A percentile compares a stretch with the other conserved stretches of the same genome.
Evolutionary conservation across 495 filamentous ascomycete genomes (phyloP).

Genomic region (Viridothelium virens): DNA sequence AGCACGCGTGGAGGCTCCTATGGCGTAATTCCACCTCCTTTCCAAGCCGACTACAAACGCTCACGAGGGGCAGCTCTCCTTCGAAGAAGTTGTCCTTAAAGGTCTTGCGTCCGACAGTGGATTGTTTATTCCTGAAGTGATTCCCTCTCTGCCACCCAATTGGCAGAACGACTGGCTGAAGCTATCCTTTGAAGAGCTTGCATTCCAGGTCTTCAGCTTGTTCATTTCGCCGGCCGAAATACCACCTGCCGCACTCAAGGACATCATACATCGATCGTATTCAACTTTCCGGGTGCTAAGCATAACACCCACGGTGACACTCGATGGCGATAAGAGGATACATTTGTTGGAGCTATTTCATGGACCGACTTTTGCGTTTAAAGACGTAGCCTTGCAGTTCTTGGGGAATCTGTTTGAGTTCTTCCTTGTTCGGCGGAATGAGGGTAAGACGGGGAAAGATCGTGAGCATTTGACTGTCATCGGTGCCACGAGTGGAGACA

Average conservation of each 20-base stretch:
- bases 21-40: neutral
- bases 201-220: neutral
- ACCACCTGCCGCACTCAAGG: neutral
- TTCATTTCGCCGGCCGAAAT: neutral
- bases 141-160: neutral
- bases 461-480: neutral
- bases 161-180: neutral
- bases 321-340: neutral
- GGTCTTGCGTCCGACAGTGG: neutral
- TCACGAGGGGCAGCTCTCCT: neutral
- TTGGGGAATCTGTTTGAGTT: neutral
- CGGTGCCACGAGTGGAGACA: neutral
- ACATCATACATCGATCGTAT: neutral
- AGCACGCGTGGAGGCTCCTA: neutral
- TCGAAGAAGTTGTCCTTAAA: neutral
- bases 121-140: neutral
- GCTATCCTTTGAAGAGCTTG: neutral
- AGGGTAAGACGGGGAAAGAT: neutral
- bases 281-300: neutral
- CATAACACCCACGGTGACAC: neutral
- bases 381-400: neutral
- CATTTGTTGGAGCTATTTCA: neutral
- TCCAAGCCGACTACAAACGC: neutral
- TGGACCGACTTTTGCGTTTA: neutral
- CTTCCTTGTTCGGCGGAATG: neutral